Evolutionary conservation across 176 grass and related monocot species (phyloP).

Genomic region (Musa acuminata): DNA sequence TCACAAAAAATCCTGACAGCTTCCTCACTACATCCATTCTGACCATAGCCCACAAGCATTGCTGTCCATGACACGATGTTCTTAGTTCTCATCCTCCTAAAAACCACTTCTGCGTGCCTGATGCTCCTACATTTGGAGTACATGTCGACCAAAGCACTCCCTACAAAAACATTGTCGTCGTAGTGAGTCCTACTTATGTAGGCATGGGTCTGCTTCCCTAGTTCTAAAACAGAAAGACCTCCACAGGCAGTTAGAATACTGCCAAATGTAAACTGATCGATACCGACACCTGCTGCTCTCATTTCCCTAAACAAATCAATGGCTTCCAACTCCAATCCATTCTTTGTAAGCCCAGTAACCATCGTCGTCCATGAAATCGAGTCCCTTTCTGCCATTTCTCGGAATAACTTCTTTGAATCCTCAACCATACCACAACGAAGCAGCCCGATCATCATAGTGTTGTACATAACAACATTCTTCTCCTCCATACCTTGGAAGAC

Average conservation of each 20-base stretch:
- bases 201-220: constrained; percentile 46
- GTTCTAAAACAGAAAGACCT: constrained; percentile 30
- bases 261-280: constrained; percentile 62
- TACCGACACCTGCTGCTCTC: constrained; percentile 25
- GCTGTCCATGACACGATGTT: constrained; percentile 66
- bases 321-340: constrained; percentile 35
- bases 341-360: constrained; percentile 51
- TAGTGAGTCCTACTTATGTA: constrained; percentile 48
- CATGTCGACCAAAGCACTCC: constrained; percentile 55
- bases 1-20: constrained; percentile 35
- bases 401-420: constrained; percentile 24
- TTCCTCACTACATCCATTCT: constrained; percentile 52
- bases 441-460: constrained; percentile 43
- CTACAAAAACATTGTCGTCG: constrained; percentile 39
- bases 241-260: constrained; percentile 48
- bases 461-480: constrained; percentile 45
- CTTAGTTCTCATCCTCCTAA: constrained; percentile 31
- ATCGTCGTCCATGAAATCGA: constrained; percentile 54
- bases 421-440: constrained; percentile 43
- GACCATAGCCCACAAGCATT: constrained; percentile 55
- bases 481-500: constrained; percentile 31
- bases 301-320: constrained; percentile 46
- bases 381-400: constrained; percentile 34
- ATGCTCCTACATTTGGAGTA: constrained; percentile 54
- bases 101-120: constrained; percentile 35